phyloP scores from a whole-genome alignment of 2,329 filamentous ascomycete species.

The Scedosporium dehoogii region DNA sequence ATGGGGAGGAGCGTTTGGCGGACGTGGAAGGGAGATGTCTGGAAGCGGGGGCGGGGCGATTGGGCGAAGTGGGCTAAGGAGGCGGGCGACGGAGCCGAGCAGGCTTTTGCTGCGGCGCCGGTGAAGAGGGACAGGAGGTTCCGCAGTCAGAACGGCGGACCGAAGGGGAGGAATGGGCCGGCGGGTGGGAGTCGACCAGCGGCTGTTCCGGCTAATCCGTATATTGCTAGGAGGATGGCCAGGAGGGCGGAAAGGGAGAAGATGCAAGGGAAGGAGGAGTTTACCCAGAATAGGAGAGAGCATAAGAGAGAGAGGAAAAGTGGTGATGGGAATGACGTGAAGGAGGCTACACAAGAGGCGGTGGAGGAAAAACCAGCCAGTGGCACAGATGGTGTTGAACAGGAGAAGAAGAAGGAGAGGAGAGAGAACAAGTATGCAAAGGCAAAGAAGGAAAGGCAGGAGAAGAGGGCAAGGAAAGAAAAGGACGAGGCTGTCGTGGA shows the following conservation, averaged over 20 bases:
- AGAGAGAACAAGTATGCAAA: slow-evolving; percentile 7
- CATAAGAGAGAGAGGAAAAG: neutral
- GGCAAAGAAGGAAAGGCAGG: slow-evolving; percentile 7
- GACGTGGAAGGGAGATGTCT: slow-evolving; percentile 47
- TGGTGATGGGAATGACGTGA: neutral
- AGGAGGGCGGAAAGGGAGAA: slow-evolving; percentile 6
- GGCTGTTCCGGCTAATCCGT: neutral
- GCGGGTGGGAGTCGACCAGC: neutral
- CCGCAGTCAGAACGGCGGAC: neutral
- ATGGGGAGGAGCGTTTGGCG: slow-evolving; percentile 47
- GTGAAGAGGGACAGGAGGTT: neutral
- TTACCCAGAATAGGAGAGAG: neutral
- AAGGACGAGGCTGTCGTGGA: neutral
- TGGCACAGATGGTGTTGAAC: neutral
- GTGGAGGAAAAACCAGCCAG: neutral
- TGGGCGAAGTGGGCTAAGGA: slow-evolving; percentile 51
- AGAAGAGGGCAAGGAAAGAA: neutral
- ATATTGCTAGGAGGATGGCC: slow-evolving; percentile 6
- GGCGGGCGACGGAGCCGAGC: neutral
- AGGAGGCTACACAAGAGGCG: neutral
- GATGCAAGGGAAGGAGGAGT: neutral
- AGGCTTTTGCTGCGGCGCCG: slow-evolving; percentile 2
- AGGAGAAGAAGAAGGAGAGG: slow-evolving; percentile 2
- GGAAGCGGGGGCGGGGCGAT: slow-evolving; percentile 40
- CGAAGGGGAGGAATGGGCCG: neutral